Base-by-base conservation (phyloP, 306 rosid species). In the Vicia sativa region DNA sequence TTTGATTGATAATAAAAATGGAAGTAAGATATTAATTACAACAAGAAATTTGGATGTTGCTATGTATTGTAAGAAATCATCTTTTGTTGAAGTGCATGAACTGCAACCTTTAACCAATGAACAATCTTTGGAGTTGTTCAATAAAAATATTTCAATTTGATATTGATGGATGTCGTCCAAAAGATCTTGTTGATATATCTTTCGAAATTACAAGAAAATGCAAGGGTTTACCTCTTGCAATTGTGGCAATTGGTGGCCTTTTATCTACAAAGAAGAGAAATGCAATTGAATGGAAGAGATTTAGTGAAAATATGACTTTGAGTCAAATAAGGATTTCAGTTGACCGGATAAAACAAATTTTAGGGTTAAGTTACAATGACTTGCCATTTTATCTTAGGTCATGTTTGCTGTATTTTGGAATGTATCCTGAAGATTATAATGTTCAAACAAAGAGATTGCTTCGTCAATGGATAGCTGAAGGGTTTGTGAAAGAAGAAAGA, bases 221-320 rank as follows among this genome's bases (percentile, higher is more conserved):
- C 19, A 44, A 44, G 50, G 50, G 50, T 44, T 44, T 23, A 23
- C 26, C 26, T 23, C 26, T 23, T 23, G 26, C 26, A 23, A 23
- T 23, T 23, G 26, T 23, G 26, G 44, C 19, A 39, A 28, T 56
- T 11, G 74, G 65, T 10, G 56, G 65, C 6, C 74, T 69, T 42
- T 42, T 56, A 16, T 42, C 43, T 9, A 9, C 3, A 8, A 69
- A 56, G 57, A 9, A 15, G 9, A 28, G 26, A 16, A 28, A 4
- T 10, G 3, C 58, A 14, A 2, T 46, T 15, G 53, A 14, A 15
- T 46, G 53, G 53, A 3, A 14, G 23, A 46, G 10, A 10, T 46
- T 46, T 46, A 46, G 53, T 46, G 11, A 46, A 46, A 46, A 46
- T 15, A 0, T 46, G 2, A 46, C 16, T 15, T 41, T 1, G 55